Conservation (phyloP, 2,329 filamentous ascomycete genomes). For the Aspergillus oerlinghausenensis region DNA sequence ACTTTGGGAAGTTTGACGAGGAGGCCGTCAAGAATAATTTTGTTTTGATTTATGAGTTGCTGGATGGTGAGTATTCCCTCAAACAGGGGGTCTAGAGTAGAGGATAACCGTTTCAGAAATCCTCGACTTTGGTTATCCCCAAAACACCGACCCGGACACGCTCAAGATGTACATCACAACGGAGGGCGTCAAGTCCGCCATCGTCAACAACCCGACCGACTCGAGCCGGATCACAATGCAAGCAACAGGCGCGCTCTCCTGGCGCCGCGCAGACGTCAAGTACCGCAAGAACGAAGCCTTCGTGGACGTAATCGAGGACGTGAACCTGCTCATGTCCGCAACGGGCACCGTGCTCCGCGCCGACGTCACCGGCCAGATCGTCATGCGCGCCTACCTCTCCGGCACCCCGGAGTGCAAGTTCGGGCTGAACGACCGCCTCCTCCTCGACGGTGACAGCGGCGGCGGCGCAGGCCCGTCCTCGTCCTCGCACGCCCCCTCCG, state of each 20-base stretch:
- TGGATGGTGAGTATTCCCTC: conserved; percentile 63
- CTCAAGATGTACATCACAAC: conserved; percentile 99
- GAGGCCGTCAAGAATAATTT: conserved; percentile 99
- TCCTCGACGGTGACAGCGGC: conserved; percentile 69
- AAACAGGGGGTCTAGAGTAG: background rate
- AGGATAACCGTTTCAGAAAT: conserved; percentile 61
- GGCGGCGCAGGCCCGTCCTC: conserved; percentile 66
- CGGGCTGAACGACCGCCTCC: conserved; percentile 87
- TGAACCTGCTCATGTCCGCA: conserved; percentile 98
- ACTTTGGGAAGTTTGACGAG: conserved; percentile 99
- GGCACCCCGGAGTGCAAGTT: conserved; percentile 99
- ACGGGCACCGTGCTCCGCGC: conserved; percentile 90
- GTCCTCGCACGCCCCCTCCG: conserved; percentile 49
- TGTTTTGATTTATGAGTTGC: conserved; percentile 92
- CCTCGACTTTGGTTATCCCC: conserved; percentile 96
- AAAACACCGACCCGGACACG: conserved; percentile 98
- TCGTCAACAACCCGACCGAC: conserved; percentile 66
- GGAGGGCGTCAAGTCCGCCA: conserved; percentile 88
- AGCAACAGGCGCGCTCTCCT: conserved; percentile 92
- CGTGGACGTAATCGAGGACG: conserved; percentile 98
- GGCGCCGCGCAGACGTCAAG: conserved; percentile 95
- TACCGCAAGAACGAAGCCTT: conserved; percentile 99
- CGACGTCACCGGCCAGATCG: conserved; percentile 93
- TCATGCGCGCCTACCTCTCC: conserved; percentile 96
- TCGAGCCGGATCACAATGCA: conserved; percentile 99